These are phyloP conservation scores for Globisporangium rhizosaccharum DNA, from an alignment of 352 stramenopile genomes.

Conservation along the genomic window DNA sequence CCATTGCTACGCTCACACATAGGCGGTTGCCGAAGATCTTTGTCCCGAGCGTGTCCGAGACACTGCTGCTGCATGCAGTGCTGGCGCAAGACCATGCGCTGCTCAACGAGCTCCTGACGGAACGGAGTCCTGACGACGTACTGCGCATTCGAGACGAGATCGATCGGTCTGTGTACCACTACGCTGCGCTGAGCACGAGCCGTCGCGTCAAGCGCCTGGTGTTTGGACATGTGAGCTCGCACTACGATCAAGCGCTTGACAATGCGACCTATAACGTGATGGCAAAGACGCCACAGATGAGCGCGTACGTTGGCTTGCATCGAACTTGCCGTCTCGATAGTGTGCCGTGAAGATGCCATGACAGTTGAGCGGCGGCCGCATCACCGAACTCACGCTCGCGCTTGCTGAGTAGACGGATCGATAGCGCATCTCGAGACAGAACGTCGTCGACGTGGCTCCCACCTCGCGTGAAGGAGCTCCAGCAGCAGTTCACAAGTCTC, in stretches of 20 bases:
- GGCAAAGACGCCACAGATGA: conserved; percentile 25
- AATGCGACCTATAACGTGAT: conserved; percentile 24
- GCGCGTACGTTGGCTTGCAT: conserved; percentile 13
- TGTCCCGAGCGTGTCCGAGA: conserved; percentile 27
- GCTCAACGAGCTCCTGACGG: conserved; percentile 18
- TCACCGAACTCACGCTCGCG: too few species aligned
- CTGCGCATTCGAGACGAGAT: conserved; percentile 24
- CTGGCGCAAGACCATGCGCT: conserved; percentile 19
- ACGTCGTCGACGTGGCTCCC: conserved; percentile 22
- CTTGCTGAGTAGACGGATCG: conserved; percentile 10
- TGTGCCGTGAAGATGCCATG: too few species aligned
- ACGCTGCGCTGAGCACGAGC: conserved; percentile 28
- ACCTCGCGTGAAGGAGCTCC: conserved; percentile 39
- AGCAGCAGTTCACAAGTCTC: conserved; percentile 13
- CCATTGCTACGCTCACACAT: background rate
- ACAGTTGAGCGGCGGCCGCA: too few species aligned
- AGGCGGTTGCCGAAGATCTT: conserved; percentile 23
- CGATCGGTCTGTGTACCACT: conserved; percentile 40
- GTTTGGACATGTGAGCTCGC: conserved; percentile 27
- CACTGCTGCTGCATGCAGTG: conserved; percentile 38
- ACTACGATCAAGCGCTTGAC: conserved; percentile 21
- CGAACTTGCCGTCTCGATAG: background rate
- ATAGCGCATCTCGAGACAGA: conserved; percentile 4
- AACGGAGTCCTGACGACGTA: conserved; percentile 24
- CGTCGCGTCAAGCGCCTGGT: conserved; percentile 16